Evolutionary conservation across 2,329 filamentous ascomycete genomes (phyloP), one percentile per base, ranked within the genome.

Genomic region (Colletotrichum liriopes): DNA sequence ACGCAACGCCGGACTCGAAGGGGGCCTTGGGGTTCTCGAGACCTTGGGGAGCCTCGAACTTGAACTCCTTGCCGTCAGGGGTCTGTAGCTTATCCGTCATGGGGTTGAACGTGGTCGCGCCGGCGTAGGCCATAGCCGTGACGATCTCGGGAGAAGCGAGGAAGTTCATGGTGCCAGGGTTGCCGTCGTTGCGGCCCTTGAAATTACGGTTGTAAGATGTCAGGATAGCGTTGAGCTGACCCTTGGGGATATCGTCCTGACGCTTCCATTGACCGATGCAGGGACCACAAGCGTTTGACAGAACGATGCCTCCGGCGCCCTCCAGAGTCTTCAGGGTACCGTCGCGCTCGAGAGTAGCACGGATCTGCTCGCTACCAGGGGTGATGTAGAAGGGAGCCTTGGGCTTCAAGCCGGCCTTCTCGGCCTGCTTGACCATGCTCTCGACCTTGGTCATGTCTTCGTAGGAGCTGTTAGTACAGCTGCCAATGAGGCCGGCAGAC

Each of bases 201-300:
- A 99, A 99, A 85, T 99, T 99, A 73, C 96, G 94, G 88, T 99
- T 99, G 87, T 98, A 99, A 0, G 95, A 98, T 12, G 95, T 96
- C 79, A 99, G 90, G 78, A 99, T 98, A 74, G 96, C 96, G 80
- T 99, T 99, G 65, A 90, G 87, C 71, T 95, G 94, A 74, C 95
- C 95, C 85, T 97, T 98, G 71, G 85, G 82, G 23, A 97, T 90
- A 29, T 92, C 93, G 79, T 98, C 96, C 23, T 94, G 96, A 70
- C 96, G 92, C 80, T 93, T 94, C 96, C 96, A 99, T 84, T 98
- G 95, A 1, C 96, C 95, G 76, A 97, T 97, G 81, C 95, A 98
- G 41, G 94, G 94, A 3, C 93, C 96, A 79, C 96, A 99, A 47
- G 96, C 96, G 82, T 98, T 99, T 62, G 96, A 96, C 60, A 99